phyloP scores from a whole-genome alignment of 305 asterid genomes.

The Fraxinus nigra region DNA sequence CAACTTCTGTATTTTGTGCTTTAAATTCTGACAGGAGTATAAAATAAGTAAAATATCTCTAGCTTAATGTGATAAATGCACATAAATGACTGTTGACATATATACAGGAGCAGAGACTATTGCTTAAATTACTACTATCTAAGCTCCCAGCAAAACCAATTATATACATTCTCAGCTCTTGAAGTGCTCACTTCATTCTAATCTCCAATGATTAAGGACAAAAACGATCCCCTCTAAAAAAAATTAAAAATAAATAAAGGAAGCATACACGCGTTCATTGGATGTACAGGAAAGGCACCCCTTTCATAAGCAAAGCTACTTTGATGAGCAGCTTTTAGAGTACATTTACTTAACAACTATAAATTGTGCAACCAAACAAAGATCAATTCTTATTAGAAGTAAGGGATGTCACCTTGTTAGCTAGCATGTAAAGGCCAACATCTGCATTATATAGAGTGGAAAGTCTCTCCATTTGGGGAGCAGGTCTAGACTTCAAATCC shows the following conservation, averaged over 20 bases:
- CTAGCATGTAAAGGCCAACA: conserved; percentile 99
- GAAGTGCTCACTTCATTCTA: conserved; percentile 9
- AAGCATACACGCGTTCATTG: not conserved
- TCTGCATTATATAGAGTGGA: conserved; percentile 95
- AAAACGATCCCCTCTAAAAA: not conserved
- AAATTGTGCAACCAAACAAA: not conserved
- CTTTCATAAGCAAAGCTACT: conserved; percentile 19
- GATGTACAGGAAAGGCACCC: conserved; percentile 1
- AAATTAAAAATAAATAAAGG: not conserved
- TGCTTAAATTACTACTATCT: not conserved
- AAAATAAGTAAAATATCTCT: not conserved
- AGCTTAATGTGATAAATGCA: not conserved
- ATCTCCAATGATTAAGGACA: not conserved
- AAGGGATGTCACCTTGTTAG: conserved; percentile 71
- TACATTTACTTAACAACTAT: not conserved
- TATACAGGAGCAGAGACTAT: not conserved
- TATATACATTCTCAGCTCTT: not conserved
- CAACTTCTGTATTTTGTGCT: not conserved
- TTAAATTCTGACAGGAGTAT: not conserved
- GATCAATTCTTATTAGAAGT: conserved; percentile 15
- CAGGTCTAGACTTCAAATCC: conserved; percentile 71
- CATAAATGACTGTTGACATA: not conserved
- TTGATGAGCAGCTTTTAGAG: conserved; percentile 21
- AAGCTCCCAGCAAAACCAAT: conserved; percentile 9
- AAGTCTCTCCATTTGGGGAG: conserved; percentile 93